Percentiles rank a stretch among this genome's conserved stretches.
phyloP scores from a whole-genome alignment of 2,329 filamentous ascomycete genomes.

The Aspergillus sp. region DNA sequence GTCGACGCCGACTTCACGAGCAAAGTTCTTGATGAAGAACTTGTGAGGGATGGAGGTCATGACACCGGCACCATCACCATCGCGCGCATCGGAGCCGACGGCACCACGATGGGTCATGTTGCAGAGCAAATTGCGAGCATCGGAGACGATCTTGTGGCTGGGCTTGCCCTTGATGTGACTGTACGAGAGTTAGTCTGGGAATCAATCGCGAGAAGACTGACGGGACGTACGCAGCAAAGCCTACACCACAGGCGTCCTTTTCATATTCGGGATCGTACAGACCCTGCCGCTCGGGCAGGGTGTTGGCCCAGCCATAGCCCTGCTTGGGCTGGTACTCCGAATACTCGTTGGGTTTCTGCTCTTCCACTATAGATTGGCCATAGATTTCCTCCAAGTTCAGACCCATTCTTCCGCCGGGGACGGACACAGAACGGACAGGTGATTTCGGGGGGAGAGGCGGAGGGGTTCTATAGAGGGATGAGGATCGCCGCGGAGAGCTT shows the following conservation, averaged over 20 bases:
- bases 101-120: slow-evolving; percentile 99
- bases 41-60: slow-evolving; percentile 99
- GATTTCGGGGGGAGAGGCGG: slow-evolving; percentile 14
- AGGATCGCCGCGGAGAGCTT: slow-evolving; percentile 19
- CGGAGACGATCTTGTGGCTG: slow-evolving; percentile 97
- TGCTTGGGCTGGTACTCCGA: slow-evolving; percentile 55
- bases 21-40: slow-evolving; percentile 99
- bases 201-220: background rate
- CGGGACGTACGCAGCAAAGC: slow-evolving; percentile 83
- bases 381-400: slow-evolving; percentile 48
- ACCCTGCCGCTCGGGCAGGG: slow-evolving; percentile 96
- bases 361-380: slow-evolving; percentile 47
- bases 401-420: slow-evolving; percentile 51
- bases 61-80: slow-evolving; percentile 96
- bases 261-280: slow-evolving; percentile 94
- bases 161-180: slow-evolving; percentile 96
- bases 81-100: slow-evolving; percentile 94
- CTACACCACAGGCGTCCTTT: slow-evolving; percentile 99
- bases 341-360: slow-evolving; percentile 45
- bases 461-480: slow-evolving; percentile 9
- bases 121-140: slow-evolving; percentile 94
- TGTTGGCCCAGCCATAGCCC: slow-evolving; percentile 90
- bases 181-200: slow-evolving; percentile 1
- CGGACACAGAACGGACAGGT: slow-evolving; percentile 40
- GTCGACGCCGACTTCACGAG: slow-evolving; percentile 82